Percentiles rank a stretch among this genome's conserved stretches.
Conservation (phyloP, 495 filamentous ascomycete genomes). For the Neurospora sp. region DNA sequence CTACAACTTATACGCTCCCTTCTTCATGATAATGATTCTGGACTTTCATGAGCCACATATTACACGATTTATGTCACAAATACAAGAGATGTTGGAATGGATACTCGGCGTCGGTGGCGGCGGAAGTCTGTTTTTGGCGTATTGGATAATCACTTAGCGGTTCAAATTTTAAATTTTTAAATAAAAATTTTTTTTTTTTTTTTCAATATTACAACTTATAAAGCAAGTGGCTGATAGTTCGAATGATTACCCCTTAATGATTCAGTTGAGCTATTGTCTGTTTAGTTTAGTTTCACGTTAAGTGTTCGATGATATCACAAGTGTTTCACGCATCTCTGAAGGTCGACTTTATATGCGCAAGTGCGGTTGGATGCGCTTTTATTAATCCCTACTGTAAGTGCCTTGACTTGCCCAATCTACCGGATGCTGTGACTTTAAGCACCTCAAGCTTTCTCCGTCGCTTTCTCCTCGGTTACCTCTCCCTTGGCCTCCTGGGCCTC, state of each 20-base stretch:
- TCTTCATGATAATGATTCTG: neutral
- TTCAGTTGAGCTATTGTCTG: neutral
- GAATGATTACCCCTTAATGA: neutral
- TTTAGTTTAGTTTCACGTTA: neutral
- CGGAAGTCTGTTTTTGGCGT: neutral
- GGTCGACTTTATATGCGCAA: neutral
- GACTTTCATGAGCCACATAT: neutral
- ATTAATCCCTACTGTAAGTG: neutral
- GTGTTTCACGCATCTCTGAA: neutral
- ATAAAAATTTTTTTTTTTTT: too few species aligned
- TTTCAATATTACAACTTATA: neutral
- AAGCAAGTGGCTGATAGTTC: neutral
- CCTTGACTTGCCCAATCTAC: neutral
- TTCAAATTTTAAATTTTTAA: neutral
- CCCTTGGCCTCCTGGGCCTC: neutral
- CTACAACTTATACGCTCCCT: neutral
- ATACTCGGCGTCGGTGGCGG: neutral
- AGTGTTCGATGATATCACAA: neutral
- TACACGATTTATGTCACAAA: neutral
- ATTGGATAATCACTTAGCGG: neutral
- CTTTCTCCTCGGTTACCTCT: neutral
- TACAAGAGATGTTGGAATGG: neutral
- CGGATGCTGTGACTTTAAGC: neutral
- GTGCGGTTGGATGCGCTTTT: neutral
- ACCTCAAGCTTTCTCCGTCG: neutral